Conservation (phyloP, 164 flowering plant genomes). For the Houttuynia cordata region DNA sequence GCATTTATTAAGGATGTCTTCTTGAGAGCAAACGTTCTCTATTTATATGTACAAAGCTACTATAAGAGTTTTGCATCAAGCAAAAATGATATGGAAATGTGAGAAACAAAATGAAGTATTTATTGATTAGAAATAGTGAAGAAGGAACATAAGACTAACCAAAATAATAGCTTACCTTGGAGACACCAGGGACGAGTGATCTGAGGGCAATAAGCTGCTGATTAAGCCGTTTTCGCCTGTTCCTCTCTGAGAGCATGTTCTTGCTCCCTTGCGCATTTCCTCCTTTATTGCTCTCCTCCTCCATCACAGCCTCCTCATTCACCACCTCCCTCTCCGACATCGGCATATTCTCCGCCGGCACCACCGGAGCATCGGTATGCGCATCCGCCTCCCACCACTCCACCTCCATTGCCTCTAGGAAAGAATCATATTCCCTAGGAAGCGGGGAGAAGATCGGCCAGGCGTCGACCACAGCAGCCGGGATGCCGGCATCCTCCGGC, state of each 20-base stretch:
- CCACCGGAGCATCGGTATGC: background rate
- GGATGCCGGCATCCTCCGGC: background rate
- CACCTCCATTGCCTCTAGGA: constrained; percentile 2
- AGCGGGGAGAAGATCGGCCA: constrained; percentile 4
- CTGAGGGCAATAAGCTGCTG: constrained; percentile 1
- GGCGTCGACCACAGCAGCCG: background rate
- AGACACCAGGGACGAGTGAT: background rate
- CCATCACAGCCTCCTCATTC: background rate
- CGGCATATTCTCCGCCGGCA: background rate
- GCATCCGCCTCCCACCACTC: background rate
- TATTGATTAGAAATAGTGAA: too few relatives aligned
- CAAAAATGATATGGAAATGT: too few relatives aligned
- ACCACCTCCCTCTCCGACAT: background rate
- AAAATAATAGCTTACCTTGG: too few relatives aligned
- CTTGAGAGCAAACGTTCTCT: too few relatives aligned
- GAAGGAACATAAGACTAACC: too few relatives aligned
- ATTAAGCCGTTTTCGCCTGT: background rate
- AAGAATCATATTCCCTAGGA: constrained; percentile 1
- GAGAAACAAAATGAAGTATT: too few relatives aligned
- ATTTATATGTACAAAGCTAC: too few relatives aligned
- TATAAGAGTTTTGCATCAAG: too few relatives aligned
- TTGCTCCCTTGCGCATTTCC: background rate
- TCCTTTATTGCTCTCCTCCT: background rate
- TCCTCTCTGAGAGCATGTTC: constrained; percentile 2
- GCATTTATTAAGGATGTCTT: too few relatives aligned